Percentiles rank a stretch among this genome's conserved stretches.
phyloP scores from a whole-genome alignment of 2,329 filamentous ascomycete species.

The Alternaria sp. region DNA sequence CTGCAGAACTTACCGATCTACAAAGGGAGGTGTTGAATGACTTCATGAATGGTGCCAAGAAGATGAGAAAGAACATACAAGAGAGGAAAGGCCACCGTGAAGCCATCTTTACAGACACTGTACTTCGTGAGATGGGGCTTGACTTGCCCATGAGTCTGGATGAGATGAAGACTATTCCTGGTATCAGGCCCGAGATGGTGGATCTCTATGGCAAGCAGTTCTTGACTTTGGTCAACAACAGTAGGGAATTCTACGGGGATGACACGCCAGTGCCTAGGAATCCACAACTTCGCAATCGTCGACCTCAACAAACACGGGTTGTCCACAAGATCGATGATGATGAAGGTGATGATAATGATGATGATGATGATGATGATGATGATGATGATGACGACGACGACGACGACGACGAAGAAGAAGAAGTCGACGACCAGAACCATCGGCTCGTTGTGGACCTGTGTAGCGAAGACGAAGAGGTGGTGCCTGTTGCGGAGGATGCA shows the following conservation, averaged over 20 bases:
- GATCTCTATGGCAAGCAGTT: slow-evolving; percentile 68
- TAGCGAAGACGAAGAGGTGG: slow-evolving; percentile 40
- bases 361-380: slow-evolving; percentile 44
- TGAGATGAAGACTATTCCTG: slow-evolving; percentile 69
- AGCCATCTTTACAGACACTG: slow-evolving; percentile 71
- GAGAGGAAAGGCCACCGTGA: slow-evolving; percentile 65
- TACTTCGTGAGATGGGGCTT: slow-evolving; percentile 77
- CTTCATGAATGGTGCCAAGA: slow-evolving; percentile 71
- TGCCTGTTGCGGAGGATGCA: slow-evolving; percentile 18
- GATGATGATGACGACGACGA: slow-evolving; percentile 53
- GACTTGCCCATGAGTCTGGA: slow-evolving; percentile 69
- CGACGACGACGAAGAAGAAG: slow-evolving; percentile 54
- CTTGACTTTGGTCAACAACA: slow-evolving; percentile 62
- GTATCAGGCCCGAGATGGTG: slow-evolving; percentile 70
- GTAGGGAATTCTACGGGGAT: slow-evolving; percentile 38
- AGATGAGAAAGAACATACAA: slow-evolving; percentile 68
- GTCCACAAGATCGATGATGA: slow-evolving; percentile 48
- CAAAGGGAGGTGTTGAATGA: slow-evolving; percentile 70
- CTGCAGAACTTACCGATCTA: slow-evolving; percentile 64
- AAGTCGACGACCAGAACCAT: slow-evolving; percentile 60
- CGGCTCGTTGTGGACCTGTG: slow-evolving; percentile 58
- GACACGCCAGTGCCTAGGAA: slow-evolving; percentile 28
- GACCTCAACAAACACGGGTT: slow-evolving; percentile 27
- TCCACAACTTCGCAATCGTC: slow-evolving; percentile 22
- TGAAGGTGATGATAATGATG: slow-evolving; percentile 28